Conservation (phyloP, 1,284 basidiomycete species). For the Ganoderma resinaceum region DNA sequence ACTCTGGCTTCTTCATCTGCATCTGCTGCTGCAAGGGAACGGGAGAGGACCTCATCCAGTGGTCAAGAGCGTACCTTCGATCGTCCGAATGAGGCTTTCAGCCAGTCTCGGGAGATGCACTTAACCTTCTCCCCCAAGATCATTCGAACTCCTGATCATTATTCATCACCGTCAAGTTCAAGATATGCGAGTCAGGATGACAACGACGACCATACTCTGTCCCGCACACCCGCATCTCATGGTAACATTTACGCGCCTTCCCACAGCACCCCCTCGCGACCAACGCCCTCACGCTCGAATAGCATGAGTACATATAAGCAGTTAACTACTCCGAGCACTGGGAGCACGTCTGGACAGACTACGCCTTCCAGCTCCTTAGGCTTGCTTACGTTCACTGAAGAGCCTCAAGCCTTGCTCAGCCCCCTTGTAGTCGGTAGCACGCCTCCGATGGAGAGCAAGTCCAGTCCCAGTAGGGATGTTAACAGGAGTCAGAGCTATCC, state of each 20-base stretch:
- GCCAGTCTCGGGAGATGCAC: slow-evolving; percentile 55
- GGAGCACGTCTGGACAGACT: slow-evolving; percentile 25
- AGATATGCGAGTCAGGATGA: slow-evolving; percentile 24
- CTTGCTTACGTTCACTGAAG: slow-evolving; percentile 53
- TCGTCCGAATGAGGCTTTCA: slow-evolving; percentile 46
- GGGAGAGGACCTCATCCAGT: neutral
- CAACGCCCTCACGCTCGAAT: slow-evolving; percentile 30
- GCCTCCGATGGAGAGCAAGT: slow-evolving; percentile 25
- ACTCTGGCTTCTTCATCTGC: slow-evolving; percentile 24
- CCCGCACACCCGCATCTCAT: slow-evolving; percentile 28
- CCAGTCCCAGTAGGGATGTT: slow-evolving; percentile 38
- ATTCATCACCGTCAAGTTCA: slow-evolving; percentile 37
- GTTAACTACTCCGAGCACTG: slow-evolving; percentile 27
- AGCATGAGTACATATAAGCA: slow-evolving; percentile 29
- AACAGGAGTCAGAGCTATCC: slow-evolving; percentile 47
- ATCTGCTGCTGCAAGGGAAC: slow-evolving; percentile 16
- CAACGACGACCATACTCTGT: slow-evolving; percentile 20
- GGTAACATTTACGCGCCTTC: slow-evolving; percentile 37
- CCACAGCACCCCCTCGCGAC: slow-evolving; percentile 27
- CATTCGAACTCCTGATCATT: slow-evolving; percentile 69
- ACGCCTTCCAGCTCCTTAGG: slow-evolving; percentile 36
- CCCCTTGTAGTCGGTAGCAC: slow-evolving; percentile 54
- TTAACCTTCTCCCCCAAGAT: slow-evolving; percentile 71
- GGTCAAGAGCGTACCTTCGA: neutral
- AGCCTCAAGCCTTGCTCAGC: slow-evolving; percentile 60